phyloP scores from a whole-genome alignment of 148 eudicot species.

The Silene latifolia region DNA sequence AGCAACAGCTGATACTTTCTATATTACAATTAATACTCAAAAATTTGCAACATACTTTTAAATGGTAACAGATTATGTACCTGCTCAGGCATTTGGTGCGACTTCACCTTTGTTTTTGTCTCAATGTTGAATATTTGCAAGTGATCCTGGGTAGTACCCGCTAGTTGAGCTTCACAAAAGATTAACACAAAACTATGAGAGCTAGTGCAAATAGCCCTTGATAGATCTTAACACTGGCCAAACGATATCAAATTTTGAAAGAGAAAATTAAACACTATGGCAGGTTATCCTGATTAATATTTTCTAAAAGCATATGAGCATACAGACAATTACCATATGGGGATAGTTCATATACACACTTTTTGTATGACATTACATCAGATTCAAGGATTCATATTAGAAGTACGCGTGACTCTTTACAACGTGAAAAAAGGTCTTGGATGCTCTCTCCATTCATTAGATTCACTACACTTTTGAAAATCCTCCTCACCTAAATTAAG shows the following conservation, averaged over 20 bases:
- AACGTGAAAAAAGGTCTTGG: background rate
- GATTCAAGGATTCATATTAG: background rate
- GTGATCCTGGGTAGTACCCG: constrained; percentile 97
- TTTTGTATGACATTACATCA: background rate
- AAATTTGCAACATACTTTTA: background rate
- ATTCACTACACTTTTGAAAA: too few relatives aligned
- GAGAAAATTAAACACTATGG: background rate
- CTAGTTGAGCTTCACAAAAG: constrained; percentile 74
- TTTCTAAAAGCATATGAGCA: background rate
- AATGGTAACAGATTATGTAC: constrained; percentile 26
- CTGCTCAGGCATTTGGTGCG: constrained; percentile 99
- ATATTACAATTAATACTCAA: background rate
- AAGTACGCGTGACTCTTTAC: background rate
- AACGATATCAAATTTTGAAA: background rate
- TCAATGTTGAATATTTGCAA: constrained; percentile 95
- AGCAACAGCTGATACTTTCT: background rate
- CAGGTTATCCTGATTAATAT: background rate
- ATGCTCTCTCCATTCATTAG: background rate
- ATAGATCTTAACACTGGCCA: background rate
- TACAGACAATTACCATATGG: background rate
- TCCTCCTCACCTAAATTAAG: too few relatives aligned
- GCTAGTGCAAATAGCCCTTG: background rate
- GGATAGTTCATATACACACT: background rate
- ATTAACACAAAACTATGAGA: constrained; percentile 19
- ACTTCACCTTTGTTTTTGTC: constrained; percentile 84